phyloP scores from a whole-genome alignment of 169 alveolate species.

The Fabrea salina region DNA sequence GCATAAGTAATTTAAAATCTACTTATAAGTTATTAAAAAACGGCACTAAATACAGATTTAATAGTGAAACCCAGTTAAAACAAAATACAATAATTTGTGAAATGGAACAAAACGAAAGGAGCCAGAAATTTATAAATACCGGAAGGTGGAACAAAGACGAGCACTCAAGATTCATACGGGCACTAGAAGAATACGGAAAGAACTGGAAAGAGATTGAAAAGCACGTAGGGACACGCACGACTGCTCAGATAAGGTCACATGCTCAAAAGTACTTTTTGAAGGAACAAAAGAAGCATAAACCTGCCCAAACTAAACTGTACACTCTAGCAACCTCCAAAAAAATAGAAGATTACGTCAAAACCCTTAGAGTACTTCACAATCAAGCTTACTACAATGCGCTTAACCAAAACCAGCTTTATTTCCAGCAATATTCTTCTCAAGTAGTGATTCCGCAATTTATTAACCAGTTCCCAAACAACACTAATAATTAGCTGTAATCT shows the following conservation, averaged over 20 bases:
- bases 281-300: neutral
- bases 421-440: too few species aligned
- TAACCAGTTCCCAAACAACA: too few species aligned
- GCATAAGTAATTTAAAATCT: neutral
- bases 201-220: conserved; percentile 74
- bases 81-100: neutral
- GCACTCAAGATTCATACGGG: conserved; percentile 66
- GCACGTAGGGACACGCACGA: conserved; percentile 64
- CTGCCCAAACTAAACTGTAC: too few species aligned
- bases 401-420: too few species aligned
- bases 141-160: conserved; percentile 67
- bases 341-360: too few species aligned
- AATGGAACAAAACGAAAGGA: too few species aligned
- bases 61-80: neutral
- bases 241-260: conserved; percentile 73
- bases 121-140: too few species aligned
- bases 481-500: too few species aligned
- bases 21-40: neutral
- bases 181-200: conserved; percentile 61
- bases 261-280: conserved; percentile 77
- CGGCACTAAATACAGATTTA: neutral
- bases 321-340: too few species aligned
- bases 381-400: too few species aligned
- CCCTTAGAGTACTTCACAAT: too few species aligned
- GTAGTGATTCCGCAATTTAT: too few species aligned